Base-by-base conservation (phyloP, 192 early-diverging fungal species). In the Allomyces javanicus region DNA sequence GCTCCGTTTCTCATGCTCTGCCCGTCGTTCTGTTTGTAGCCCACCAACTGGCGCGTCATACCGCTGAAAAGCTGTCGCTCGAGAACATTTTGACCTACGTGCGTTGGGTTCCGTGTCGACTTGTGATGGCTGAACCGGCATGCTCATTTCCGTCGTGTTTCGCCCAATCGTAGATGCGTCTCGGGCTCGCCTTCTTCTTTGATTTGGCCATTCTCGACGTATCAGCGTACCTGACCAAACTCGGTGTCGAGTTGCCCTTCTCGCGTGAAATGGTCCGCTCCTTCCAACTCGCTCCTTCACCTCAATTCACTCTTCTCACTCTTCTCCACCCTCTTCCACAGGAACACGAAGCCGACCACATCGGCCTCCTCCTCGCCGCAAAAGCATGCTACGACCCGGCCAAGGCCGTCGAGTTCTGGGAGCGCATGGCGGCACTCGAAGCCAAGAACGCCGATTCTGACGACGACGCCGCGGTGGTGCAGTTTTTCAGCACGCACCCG, bases 331-430 rank as follows among this genome's bases (percentile, higher is more conserved):
- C 12, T 9, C 10, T 21, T 44, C 50, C 21, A 65, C 88, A 85
- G 67, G 96, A 98, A 76, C 80, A 77, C 24, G 96, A 98, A 72
- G 96, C 96, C 6, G 96, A 98, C 74, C 76, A 83, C 62, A 89
- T 98, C 71, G 92, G 92, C 0, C 73, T 98, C 26, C 65, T 80
- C 50, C 75, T 98, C n/a, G 93, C 96, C 89, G 83, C 92, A 5
- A 79, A 85, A 65, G 95, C 95, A 25, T 98, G 95, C 71, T 98
- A 87, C 71, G 82, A 95, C 70, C 95, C 95, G 0, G 67, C 66
- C 14, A 83, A 87, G 67, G 90, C 91, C 24, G 75, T 86, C 0
- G 72, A 72, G 9, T 75, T 98, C 70, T 98, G 95, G 95, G 33
- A 40, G 7, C 33, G 33, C 7, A 40, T 40, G 0, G 73, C 73